A percentile compares a stretch with the other conserved stretches of the same genome.
Evolutionary conservation across 371 early-diverging fungal genomes (phyloP).

Genomic region (Pancytospora philotis): DNA sequence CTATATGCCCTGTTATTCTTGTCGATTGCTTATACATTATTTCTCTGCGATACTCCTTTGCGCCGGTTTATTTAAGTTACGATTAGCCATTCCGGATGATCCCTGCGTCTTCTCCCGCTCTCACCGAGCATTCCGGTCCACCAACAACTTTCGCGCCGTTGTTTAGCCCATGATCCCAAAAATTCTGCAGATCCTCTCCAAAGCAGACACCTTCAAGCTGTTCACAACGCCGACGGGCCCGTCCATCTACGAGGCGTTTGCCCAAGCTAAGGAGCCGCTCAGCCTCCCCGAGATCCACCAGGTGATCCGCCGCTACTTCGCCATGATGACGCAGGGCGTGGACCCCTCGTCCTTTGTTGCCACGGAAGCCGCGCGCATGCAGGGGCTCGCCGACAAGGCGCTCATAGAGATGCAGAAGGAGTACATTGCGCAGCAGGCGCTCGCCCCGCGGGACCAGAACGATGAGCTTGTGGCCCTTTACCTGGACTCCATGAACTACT

Average conservation of each 20-base stretch:
- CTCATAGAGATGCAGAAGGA: background rate
- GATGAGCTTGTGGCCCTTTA: constrained; percentile 18
- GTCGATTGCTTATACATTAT: background rate
- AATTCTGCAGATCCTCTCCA: background rate
- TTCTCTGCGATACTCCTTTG: background rate
- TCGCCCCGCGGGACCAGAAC: background rate
- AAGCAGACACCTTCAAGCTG: background rate
- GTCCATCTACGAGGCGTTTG: background rate
- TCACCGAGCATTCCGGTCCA: background rate
- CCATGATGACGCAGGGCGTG: background rate
- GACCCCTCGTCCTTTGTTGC: background rate
- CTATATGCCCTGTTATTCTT: background rate
- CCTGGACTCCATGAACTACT: constrained; percentile 5
- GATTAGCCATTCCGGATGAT: background rate
- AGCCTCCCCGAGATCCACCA: background rate
- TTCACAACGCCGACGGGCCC: background rate
- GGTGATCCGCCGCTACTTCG: background rate
- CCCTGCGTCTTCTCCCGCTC: background rate
- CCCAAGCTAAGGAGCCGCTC: background rate
- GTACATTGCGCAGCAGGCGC: background rate
- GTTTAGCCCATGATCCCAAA: background rate
- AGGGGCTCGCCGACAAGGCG: background rate
- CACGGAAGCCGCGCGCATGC: background rate
- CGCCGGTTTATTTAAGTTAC: background rate
- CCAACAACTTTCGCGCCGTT: background rate